phyloP scores from a whole-genome alignment of 176 grass and related monocot species.

The Aegilops speltoides region DNA sequence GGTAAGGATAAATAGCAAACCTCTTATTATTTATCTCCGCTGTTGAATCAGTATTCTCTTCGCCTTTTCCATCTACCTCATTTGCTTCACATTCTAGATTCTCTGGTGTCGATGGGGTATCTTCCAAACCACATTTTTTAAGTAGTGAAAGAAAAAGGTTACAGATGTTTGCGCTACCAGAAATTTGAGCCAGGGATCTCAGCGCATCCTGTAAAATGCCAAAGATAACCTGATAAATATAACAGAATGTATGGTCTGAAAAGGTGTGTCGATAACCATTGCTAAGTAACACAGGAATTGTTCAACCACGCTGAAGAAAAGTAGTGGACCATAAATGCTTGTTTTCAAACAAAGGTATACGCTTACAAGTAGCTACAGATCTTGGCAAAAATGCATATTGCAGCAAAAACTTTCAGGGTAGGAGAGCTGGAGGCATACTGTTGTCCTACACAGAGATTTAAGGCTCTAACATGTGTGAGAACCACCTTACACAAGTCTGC shows the following conservation, averaged over 20 bases:
- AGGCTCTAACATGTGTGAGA: constrained; percentile 1
- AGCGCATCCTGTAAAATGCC: constrained; percentile 71
- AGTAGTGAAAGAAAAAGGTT: constrained; percentile 77
- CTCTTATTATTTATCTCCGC: constrained; percentile 49
- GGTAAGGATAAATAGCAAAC: constrained; percentile 36
- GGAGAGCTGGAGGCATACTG: background rate
- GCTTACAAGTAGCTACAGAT: constrained; percentile 4
- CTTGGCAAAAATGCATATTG: constrained; percentile 8
- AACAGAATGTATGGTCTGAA: background rate
- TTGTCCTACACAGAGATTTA: background rate
- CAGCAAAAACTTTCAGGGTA: background rate
- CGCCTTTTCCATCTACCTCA: constrained; percentile 31
- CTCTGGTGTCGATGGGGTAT: constrained; percentile 38
- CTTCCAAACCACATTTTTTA: constrained; percentile 60
- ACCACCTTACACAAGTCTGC: background rate
- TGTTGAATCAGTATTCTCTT: constrained; percentile 33
- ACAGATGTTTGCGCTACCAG: constrained; percentile 49
- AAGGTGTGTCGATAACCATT: background rate
- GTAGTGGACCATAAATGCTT: background rate
- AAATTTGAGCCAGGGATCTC: constrained; percentile 62
- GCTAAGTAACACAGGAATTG: background rate
- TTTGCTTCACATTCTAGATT: constrained; percentile 50
- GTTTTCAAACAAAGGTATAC: constrained; percentile 18
- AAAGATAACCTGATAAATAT: constrained; percentile 11
- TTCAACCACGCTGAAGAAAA: background rate